A percentile compares a stretch with the other conserved stretches of the same genome.
Evolutionary conservation across 768 basidiomycete species (phyloP).

Genomic region (Collybiopsis luxurians): DNA sequence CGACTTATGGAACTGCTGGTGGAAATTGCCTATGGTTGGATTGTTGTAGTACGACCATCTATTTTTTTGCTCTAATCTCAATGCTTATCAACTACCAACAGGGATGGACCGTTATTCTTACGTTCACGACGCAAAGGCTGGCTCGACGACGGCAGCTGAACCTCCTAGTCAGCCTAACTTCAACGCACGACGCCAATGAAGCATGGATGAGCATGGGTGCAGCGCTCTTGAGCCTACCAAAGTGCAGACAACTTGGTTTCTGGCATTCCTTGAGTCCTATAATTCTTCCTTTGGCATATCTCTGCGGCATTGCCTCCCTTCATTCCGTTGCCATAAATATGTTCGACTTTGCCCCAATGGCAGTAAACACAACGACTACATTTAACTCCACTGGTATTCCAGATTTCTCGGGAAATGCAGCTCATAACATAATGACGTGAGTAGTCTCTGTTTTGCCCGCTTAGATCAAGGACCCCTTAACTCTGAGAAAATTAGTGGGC

Average conservation of each 20-base stretch:
- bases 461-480: too few relatives aligned
- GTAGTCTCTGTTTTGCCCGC: neutral
- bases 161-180: neutral
- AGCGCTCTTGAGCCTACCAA: neutral
- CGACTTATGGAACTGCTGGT: neutral
- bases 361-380: neutral
- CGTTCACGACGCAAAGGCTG: conserved; percentile 2
- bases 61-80: neutral
- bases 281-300: neutral
- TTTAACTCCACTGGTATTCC: neutral
- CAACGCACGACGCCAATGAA: conserved; percentile 1
- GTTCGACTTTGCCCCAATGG: neutral
- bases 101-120: neutral
- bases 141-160: conserved; percentile 3
- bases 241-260: conserved; percentile 5
- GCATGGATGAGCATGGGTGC: conserved; percentile 4
- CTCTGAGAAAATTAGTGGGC: neutral
- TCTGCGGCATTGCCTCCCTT: neutral
- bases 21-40: neutral
- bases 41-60: neutral
- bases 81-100: neutral
- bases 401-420: neutral
- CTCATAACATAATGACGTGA: neutral
- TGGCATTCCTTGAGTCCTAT: neutral
- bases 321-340: conserved; percentile 2